A percentile compares a stretch with the other conserved stretches of the same genome.
Evolutionary conservation across 2,329 filamentous ascomycete genomes (phyloP).

Genomic region (Dothistroma pini): DNA sequence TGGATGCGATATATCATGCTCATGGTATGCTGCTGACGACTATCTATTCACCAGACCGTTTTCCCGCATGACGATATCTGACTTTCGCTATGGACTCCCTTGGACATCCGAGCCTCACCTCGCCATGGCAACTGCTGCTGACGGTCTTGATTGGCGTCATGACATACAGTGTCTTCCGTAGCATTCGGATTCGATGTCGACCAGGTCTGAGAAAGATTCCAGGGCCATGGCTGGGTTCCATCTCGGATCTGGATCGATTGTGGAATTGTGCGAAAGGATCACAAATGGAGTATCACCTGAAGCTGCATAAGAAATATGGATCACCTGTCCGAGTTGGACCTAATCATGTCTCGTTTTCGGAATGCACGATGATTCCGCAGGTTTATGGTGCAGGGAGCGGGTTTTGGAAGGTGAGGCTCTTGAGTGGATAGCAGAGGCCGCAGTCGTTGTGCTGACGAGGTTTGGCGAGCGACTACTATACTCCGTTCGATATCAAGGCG

Average conservation of each 20-base stretch:
- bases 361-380: conserved; percentile 60
- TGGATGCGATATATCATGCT: too few species aligned
- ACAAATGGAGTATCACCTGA: conserved; percentile 54
- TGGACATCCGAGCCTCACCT: neutral
- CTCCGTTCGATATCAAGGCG: conserved; percentile 22
- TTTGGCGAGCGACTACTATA: conserved; percentile 15
- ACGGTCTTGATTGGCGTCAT: conserved; percentile 5
- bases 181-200: conserved; percentile 13
- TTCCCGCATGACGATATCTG: too few species aligned
- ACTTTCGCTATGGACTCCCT: neutral
- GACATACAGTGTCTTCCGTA: neutral
- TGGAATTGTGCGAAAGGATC: conserved; percentile 65
- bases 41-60: too few species aligned
- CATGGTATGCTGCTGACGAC: too few species aligned
- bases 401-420: conserved; percentile 11
- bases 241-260: conserved; percentile 42
- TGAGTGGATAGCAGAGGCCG: too few species aligned
- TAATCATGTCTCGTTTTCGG: conserved; percentile 68
- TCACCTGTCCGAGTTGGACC: conserved; percentile 70
- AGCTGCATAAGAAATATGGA: conserved; percentile 64
- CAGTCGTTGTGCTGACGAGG: neutral
- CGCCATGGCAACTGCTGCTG: conserved; percentile 1
- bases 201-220: conserved; percentile 43
- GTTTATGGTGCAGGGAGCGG: conserved; percentile 54
- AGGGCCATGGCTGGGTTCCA: conserved; percentile 50